Evolutionary conservation across 2,329 filamentous ascomycete genomes (phyloP), one percentile per base, ranked within the genome.

Genomic region (Penicillium sclerotigenum): DNA sequence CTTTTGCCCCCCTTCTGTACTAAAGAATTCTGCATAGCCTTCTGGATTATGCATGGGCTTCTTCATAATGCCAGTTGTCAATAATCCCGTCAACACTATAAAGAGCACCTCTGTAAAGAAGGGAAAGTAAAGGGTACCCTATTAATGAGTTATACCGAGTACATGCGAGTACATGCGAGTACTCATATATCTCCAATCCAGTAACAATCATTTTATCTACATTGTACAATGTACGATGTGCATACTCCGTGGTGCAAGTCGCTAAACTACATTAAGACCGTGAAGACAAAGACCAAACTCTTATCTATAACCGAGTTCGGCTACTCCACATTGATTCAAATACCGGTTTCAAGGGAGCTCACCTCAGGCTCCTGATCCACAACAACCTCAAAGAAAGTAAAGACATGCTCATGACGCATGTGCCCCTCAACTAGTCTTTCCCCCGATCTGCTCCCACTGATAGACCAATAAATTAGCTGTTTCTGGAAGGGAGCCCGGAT

Each of bases 401-500:
- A 24, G 14, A n/a, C 46, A 29, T 7, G 41, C 26, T 16, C 18
- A 45, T 22, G 4, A 2, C 18, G 16, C 4, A 14, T 18, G 18
- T 34, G 20, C 29, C 18, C 42, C 13, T 46, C 43, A 11, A 46
- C 14, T 6, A 13, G n/a, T 11, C 22, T 31, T 7, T 3, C 11
- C 18, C 18, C 38, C 22, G 29, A 48, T 57, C 49, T 31, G 16
- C 50, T 40, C 18, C 29, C 37, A 38, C 29, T 40, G 42, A 49
- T 56, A 34, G 40, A 34, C 31, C 22, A n/a, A n/a, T n/a, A 37
- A 26, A 14, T 41, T 56, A 46, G 37, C 55, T 53, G 9, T 20
- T 50, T 60, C 16, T 52, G 52, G 59, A 48, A 58, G 53, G 34
- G 41, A 56, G 38, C 47, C 59, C 50, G 57, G 47, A 34, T 34